These are phyloP conservation scores for Laetiporus sulphureus DNA, from an alignment of 1,284 basidiomycete genomes.

Conservation along the genomic window DNA sequence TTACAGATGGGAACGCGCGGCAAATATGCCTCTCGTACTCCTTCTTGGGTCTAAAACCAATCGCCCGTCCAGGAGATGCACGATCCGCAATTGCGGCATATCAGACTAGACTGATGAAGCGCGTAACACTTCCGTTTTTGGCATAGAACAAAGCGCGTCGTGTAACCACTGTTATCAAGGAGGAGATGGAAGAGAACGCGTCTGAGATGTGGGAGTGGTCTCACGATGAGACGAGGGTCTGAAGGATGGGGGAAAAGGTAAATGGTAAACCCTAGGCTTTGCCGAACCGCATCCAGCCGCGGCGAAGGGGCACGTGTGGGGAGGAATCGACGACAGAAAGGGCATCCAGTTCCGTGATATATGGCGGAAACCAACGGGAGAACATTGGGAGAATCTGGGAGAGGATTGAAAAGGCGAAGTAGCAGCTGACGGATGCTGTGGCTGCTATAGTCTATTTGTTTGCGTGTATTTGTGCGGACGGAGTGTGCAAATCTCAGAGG, in stretches of 20 bases:
- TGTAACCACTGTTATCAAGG: too few relatives aligned
- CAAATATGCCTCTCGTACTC: too few relatives aligned
- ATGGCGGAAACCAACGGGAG: background rate
- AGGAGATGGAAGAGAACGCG: too few relatives aligned
- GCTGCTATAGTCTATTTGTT: conserved; percentile 5
- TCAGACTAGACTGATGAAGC: too few relatives aligned
- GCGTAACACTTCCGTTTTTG: too few relatives aligned
- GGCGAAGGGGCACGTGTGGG: background rate
- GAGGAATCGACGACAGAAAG: background rate
- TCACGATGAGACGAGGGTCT: too few relatives aligned
- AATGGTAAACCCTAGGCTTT: background rate
- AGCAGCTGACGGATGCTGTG: background rate
- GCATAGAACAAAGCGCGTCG: too few relatives aligned
- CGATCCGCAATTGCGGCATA: too few relatives aligned
- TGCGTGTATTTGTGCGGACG: conserved; percentile 4
- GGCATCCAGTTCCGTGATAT: too few relatives aligned
- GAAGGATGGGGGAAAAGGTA: background rate
- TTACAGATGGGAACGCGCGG: conserved; percentile 6
- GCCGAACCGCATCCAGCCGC: conserved; percentile 1
- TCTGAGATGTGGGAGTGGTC: too few relatives aligned
- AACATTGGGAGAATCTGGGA: background rate
- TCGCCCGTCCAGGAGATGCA: too few relatives aligned
- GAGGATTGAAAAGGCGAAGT: background rate
- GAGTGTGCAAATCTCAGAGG: conserved; percentile 1
- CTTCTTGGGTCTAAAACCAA: too few relatives aligned